A percentile compares a stretch with the other conserved stretches of the same genome.
Conservation (phyloP, 306 rosid species). For the Medicago arabica region DNA sequence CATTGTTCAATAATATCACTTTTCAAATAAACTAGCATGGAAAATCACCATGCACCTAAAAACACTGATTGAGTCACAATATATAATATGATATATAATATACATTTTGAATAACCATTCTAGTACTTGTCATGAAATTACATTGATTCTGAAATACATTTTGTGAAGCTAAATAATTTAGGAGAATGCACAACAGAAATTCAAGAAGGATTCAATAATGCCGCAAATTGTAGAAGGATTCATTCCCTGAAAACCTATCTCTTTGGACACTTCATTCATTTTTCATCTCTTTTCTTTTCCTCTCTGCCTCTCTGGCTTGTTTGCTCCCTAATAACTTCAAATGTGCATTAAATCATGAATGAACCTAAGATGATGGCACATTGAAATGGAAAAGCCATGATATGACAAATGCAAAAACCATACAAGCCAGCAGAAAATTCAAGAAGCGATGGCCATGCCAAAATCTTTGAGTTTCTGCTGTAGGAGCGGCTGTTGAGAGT, state of each 20-base stretch:
- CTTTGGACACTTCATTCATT: slow-evolving; percentile 10
- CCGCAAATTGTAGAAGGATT: slow-evolving; percentile 35
- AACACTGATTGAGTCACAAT: slow-evolving; percentile 14
- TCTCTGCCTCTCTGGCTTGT: neutral
- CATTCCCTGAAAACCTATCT: slow-evolving; percentile 23
- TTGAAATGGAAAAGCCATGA: slow-evolving; percentile 97
- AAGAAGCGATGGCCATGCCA: slow-evolving; percentile 97
- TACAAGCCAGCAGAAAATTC: slow-evolving; percentile 90
- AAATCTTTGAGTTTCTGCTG: slow-evolving; percentile 72
- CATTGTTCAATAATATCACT: neutral
- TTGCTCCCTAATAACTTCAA: slow-evolving; percentile 24
- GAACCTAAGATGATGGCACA: slow-evolving; percentile 58
- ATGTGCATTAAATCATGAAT: slow-evolving; percentile 18
- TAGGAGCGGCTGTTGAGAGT: slow-evolving; percentile 47
- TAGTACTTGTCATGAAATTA: slow-evolving; percentile 39
- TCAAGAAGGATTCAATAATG: slow-evolving; percentile 29
- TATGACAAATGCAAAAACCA: slow-evolving; percentile 92
- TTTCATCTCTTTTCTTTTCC: slow-evolving; percentile 10
- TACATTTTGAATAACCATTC: slow-evolving; percentile 49
- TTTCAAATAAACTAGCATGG: neutral
- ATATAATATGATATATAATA: slow-evolving; percentile 24
- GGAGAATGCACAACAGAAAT: slow-evolving; percentile 45
- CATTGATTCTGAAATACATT: slow-evolving; percentile 38
- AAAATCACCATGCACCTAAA: neutral
- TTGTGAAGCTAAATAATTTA: slow-evolving; percentile 39